A percentile compares a stretch with the other conserved stretches of the same genome.
phyloP scores from a whole-genome alignment of 345 rosid species.

The Citrus unshiu region DNA sequence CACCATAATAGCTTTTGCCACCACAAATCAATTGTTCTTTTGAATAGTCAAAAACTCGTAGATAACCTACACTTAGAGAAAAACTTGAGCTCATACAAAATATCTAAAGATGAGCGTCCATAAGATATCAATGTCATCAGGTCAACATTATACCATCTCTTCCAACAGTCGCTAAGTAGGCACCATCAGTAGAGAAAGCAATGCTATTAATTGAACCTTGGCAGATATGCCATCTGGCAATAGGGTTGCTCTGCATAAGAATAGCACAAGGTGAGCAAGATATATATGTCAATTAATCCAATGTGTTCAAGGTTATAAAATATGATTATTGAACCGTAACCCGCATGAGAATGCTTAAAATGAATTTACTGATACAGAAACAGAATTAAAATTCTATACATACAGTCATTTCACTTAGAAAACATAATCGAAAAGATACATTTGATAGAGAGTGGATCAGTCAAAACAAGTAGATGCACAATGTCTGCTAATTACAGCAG shows the following conservation, averaged over 20 bases:
- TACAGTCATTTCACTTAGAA: not conserved
- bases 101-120: conserved; percentile 2
- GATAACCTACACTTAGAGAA: conserved; percentile 55
- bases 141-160: conserved; percentile 71
- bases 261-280: conserved; percentile 22
- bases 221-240: conserved; percentile 97
- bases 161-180: conserved; percentile 93
- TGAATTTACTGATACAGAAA: not conserved
- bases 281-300: not conserved
- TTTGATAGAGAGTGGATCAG: not conserved
- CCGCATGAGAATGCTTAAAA: not conserved
- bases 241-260: conserved; percentile 85
- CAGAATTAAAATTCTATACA: not conserved
- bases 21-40: conserved; percentile 58
- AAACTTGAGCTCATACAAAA: conserved; percentile 7
- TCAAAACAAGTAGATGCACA: not conserved
- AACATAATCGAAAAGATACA: not conserved
- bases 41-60: conserved; percentile 86
- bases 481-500: not conserved
- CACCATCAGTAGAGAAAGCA: conserved; percentile 79
- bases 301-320: not conserved
- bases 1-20: conserved; percentile 81
- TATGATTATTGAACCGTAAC: not conserved
- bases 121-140: not conserved
- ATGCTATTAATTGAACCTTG: conserved; percentile 92